Conservation (phyloP, 495 filamentous ascomycete species). For the Podospora fimiseda region DNA sequence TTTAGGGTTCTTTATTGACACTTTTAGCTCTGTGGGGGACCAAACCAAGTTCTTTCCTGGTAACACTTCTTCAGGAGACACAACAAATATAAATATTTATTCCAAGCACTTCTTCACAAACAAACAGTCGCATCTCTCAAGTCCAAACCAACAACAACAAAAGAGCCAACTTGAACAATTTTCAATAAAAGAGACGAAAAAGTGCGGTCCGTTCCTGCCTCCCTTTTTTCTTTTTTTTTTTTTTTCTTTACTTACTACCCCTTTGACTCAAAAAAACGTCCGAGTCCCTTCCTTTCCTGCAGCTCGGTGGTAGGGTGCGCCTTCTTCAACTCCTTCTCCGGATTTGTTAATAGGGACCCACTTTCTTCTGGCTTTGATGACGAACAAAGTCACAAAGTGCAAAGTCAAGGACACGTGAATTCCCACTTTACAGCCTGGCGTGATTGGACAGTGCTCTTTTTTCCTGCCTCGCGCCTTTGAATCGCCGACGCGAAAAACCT, state of each 20-base stretch:
- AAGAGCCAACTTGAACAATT: not conserved
- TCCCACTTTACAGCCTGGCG: slow-evolving; percentile 12
- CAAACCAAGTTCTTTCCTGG: too few species aligned
- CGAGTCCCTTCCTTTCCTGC: not conserved
- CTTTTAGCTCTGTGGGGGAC: too few species aligned
- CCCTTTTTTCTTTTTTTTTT: not conserved
- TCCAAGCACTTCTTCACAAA: too few species aligned
- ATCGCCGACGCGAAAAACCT: slow-evolving; percentile 26
- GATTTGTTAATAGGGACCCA: slow-evolving; percentile 4
- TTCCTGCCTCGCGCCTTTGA: slow-evolving; percentile 25
- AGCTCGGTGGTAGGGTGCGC: not conserved
- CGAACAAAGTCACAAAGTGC: slow-evolving; percentile 12
- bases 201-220: not conserved
- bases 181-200: not conserved
- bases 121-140: too few species aligned
- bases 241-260: not conserved
- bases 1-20: too few species aligned
- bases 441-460: slow-evolving; percentile 14
- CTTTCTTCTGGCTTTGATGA: slow-evolving; percentile 11
- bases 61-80: too few species aligned
- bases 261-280: not conserved
- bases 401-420: slow-evolving; percentile 17
- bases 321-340: slow-evolving; percentile 1
- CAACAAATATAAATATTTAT: too few species aligned
- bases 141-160: not conserved